Percentiles rank a stretch among this genome's conserved stretches.
phyloP scores from a whole-genome alignment of 768 basidiomycete genomes.

The Baorangia bicolor region DNA sequence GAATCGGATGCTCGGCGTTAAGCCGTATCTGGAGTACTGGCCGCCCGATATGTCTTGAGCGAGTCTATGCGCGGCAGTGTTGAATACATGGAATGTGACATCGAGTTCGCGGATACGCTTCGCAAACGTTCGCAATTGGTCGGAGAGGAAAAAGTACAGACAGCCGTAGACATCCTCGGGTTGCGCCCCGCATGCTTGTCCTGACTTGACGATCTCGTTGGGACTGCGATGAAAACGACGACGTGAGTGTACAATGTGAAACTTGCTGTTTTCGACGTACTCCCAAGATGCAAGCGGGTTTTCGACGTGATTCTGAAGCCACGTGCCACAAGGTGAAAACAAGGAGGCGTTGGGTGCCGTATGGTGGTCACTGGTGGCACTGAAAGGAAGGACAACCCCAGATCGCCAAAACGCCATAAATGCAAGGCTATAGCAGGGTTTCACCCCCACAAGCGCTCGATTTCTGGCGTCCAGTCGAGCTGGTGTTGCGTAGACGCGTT shows the following conservation, averaged over 20 bases:
- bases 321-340: slow-evolving; percentile 44
- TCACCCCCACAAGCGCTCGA: slow-evolving; percentile 35
- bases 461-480: slow-evolving; percentile 42
- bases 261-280: slow-evolving; percentile 26
- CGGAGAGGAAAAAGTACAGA: slow-evolving; percentile 44
- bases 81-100: slow-evolving; percentile 34
- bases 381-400: slow-evolving; percentile 47
- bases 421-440: slow-evolving; percentile 43
- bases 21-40: slow-evolving; percentile 16
- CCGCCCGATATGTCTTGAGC: slow-evolving; percentile 36
- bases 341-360: slow-evolving; percentile 41
- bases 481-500: slow-evolving; percentile 32
- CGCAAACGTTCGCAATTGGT: slow-evolving; percentile 39
- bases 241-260: neutral
- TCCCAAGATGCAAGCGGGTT: slow-evolving; percentile 51
- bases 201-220: slow-evolving; percentile 37
- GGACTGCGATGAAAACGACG: slow-evolving; percentile 29
- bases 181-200: slow-evolving; percentile 35
- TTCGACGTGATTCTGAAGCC: slow-evolving; percentile 35
- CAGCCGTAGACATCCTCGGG: slow-evolving; percentile 47
- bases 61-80: slow-evolving; percentile 38
- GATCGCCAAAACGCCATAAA: slow-evolving; percentile 38
- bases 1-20: slow-evolving; percentile 34
- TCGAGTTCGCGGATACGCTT: slow-evolving; percentile 37
- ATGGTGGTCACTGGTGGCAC: slow-evolving; percentile 37